Base-by-base conservation (phyloP, 2,329 filamentous ascomycete genomes). In the Dendrostoma leiphaemia region DNA sequence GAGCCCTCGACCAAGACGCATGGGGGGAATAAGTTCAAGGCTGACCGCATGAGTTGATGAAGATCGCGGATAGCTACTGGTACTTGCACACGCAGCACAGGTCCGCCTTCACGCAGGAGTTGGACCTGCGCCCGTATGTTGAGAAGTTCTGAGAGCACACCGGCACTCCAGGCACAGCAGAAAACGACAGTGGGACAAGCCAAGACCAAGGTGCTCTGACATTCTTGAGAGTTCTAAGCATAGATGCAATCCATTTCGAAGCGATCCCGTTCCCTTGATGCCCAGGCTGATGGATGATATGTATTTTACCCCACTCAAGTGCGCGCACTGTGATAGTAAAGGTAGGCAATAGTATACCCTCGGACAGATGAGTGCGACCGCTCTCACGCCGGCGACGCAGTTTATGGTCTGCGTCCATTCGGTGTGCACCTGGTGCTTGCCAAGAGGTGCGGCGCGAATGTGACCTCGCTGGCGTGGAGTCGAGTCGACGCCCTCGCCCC, bases 61-160 rank as follows among this genome's bases (percentile, higher is more conserved):
- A 93, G 85, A 95, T 96, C 76, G 91, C 91, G 10, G 90, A 95
- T 60, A 82, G 83, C 10, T 96, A 96, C 65, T 96, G 90, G 90
- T 77, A 86, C 66, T 67, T 96, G 64, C 91, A 96, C 65, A 88
- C 85, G 0, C 91, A 96, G 74, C 88, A 86, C 29, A 80, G 83
- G 61, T 90, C 88, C 6, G 84, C 84, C 2, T 95, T 93, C 64
- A 91, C 89, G 0, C 89, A 90, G 65, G 90, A 95, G 72, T 70
- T 95, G 62, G 91, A 95, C 69, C 74, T 92, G 28, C 77, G 91
- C 59, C 90, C 91, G 1, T 91, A 83, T 69, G 77, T 91, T 49
- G 91, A 96, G 77, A 95, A 92, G 69, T 96, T 89, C 77, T 92
- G 79, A 66, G 43, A 12, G 45, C 3, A 23, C 3, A 24, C 3